Conservation (phyloP, 805 yeast species). For the Candida adriatica region DNA sequence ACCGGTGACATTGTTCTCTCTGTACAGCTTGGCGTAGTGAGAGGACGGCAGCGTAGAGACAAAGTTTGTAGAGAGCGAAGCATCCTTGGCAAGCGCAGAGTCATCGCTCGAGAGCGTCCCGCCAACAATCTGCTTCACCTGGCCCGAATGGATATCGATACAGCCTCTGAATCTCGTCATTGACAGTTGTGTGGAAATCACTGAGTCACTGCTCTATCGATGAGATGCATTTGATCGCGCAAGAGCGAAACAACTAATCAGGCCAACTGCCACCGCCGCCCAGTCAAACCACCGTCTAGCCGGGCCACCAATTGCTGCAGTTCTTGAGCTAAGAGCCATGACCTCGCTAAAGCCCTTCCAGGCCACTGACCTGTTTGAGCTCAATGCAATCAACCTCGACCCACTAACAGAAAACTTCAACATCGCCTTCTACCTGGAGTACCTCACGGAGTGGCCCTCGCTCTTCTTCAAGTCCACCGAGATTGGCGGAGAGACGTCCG, state of each 20-base stretch:
- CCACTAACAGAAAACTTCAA: slow-evolving; percentile 90
- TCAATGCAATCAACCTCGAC: slow-evolving; percentile 77
- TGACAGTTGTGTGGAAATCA: no score
- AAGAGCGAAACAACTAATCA: no score
- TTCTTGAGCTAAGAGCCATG: no score
- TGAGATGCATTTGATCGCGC: no score
- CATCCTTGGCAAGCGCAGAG: slow-evolving; percentile 26
- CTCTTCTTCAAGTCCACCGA: slow-evolving; percentile 73
- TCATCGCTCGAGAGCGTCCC: slow-evolving; percentile 68
- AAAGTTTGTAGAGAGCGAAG: slow-evolving; percentile 58
- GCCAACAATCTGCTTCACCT: slow-evolving; percentile 96
- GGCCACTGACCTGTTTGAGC: slow-evolving; percentile 71
- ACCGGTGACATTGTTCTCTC: slow-evolving; percentile 49
- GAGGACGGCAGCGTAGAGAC: slow-evolving; percentile 69
- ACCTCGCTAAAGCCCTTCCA: slow-evolving; percentile 84
- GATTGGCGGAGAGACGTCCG: slow-evolving; percentile 36
- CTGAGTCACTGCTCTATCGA: no score
- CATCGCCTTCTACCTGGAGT: slow-evolving; percentile 74
- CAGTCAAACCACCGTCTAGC: no score
- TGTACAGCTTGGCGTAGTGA: slow-evolving; percentile 69
- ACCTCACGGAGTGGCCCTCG: slow-evolving; percentile 82
- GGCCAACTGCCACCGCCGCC: no score
- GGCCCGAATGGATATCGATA: slow-evolving; percentile 90
- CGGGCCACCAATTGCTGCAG: no score
- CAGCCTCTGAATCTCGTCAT: slow-evolving; percentile 94